Evolutionary conservation across 495 filamentous ascomycete species (phyloP), one percentile per base, ranked within the genome.

Genomic region (Trichodelitschia bisporula): DNA sequence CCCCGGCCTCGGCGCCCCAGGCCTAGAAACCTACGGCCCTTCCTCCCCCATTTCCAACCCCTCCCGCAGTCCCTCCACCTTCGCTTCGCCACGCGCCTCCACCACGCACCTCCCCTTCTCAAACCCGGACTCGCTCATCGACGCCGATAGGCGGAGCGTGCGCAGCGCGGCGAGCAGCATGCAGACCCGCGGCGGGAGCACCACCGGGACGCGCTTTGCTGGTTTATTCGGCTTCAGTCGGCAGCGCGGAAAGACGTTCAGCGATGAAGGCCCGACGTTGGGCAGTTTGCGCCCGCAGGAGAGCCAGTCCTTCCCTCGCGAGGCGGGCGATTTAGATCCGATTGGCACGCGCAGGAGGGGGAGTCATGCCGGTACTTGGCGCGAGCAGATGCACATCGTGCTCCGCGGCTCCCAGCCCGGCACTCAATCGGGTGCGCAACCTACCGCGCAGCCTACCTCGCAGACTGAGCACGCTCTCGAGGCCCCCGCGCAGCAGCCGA

Each of bases 31-130:
- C 20, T 47, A 39, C 19, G 29, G 32, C 15, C 45, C 45, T 2
- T 43, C 39, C 19, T 50, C 46, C n/a, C 51, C 51, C 4, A 38
- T 36, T 10, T 45, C 48, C 0, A 29, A 41, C 2, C 36, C 40
- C 18, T 51, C 48, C 31, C 46, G 44, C 27, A 43, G 43, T 20
- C 50, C 51, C 2, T 44, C 40, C 29, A 33, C 46, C 4, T 50
- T 53, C 37, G 46, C 51, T 10, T 50, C 46, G 26, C 51, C 51
- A 8, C 40, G 40, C 20, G 51, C 49, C 2, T 50, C 46, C 32
- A 36, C 41, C 11, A 36, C 41, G 11, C 45, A 53, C 30, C 36
- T 53, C 9, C 37, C 33, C 12, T 28, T 36, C 34, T 40, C 10
- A 8, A 14, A 14, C 10, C 5, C 38, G 26, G 36, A 38, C 4